A percentile compares a stretch with the other conserved stretches of the same genome.
Evolutionary conservation across 2,329 filamentous ascomycete genomes (phyloP).

Genomic region (Talaromyces sp.): DNA sequence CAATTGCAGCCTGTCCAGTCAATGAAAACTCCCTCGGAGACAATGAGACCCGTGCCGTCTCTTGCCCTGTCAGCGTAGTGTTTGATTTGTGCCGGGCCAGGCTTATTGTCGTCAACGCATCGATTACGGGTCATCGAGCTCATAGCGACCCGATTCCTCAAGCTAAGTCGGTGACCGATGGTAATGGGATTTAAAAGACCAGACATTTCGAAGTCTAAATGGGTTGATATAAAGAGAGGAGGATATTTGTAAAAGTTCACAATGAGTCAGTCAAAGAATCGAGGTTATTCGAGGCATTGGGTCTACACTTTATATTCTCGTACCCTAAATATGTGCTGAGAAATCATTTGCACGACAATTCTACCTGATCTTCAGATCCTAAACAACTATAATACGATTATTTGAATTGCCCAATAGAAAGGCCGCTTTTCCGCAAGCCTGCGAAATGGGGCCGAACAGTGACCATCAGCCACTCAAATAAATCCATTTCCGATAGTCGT

Average conservation of each 20-base stretch:
- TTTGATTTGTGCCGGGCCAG: conserved; percentile 11
- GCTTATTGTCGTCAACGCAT: conserved; percentile 17
- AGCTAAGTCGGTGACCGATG: background rate
- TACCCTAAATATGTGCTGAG: background rate
- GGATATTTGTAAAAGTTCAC: background rate
- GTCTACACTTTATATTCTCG: background rate
- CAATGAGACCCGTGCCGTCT: conserved; percentile 18
- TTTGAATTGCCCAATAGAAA: too few relatives aligned
- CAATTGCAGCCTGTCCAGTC: conserved; percentile 17
- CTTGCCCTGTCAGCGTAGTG: conserved; percentile 18
- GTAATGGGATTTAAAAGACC: background rate
- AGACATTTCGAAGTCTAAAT: background rate
- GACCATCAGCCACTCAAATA: too few relatives aligned
- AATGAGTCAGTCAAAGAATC: background rate
- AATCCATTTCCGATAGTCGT: too few relatives aligned
- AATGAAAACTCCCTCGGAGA: conserved; percentile 18
- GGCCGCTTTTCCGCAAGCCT: too few relatives aligned
- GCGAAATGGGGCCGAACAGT: too few relatives aligned
- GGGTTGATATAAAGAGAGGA: background rate
- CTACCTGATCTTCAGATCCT: background rate
- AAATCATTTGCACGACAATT: background rate
- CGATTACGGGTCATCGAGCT: conserved; percentile 23
- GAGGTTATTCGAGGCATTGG: too few relatives aligned
- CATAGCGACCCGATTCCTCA: conserved; percentile 19
- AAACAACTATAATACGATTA: background rate